Conservation (phyloP, 2,329 filamentous ascomycete species). For the Curvularia spicifera region DNA sequence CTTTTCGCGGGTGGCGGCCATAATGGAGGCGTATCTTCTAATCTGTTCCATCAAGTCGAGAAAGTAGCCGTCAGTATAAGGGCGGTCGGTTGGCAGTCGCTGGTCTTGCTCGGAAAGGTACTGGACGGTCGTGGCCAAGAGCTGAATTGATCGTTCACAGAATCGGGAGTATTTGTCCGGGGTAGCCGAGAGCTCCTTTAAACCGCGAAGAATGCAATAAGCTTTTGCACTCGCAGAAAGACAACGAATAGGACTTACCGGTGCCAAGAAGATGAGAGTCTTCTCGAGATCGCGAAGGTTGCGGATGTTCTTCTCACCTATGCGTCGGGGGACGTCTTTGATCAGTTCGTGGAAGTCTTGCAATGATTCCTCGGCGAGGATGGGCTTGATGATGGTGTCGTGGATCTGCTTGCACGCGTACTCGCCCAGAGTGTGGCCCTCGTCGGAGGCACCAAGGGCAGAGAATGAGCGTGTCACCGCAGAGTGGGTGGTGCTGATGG, state of each 20-base stretch:
- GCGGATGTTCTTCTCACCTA: slow-evolving; percentile 83
- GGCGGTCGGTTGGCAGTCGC: slow-evolving; percentile 80
- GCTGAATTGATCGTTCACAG: slow-evolving; percentile 87
- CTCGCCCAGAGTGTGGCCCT: slow-evolving; percentile 67
- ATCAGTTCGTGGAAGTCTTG: slow-evolving; percentile 84
- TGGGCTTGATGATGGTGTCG: slow-evolving; percentile 76
- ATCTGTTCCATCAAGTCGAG: slow-evolving; percentile 96
- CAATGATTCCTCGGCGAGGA: slow-evolving; percentile 73
- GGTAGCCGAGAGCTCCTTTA: slow-evolving; percentile 75
- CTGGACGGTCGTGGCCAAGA: slow-evolving; percentile 87
- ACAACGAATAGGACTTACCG: slow-evolving; percentile 76
- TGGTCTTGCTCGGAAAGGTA: slow-evolving; percentile 86
- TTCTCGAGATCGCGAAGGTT: slow-evolving; percentile 95
- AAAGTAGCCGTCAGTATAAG: slow-evolving; percentile 96
- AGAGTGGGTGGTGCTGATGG: slow-evolving; percentile 45
- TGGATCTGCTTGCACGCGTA: slow-evolving; percentile 79
- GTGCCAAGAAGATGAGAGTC: slow-evolving; percentile 86
- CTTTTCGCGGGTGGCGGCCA: slow-evolving; percentile 75
- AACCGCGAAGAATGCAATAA: slow-evolving; percentile 64
- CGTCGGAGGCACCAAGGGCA: slow-evolving; percentile 43
- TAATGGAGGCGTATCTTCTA: slow-evolving; percentile 82
- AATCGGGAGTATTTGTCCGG: slow-evolving; percentile 83
- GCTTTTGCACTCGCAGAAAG: slow-evolving; percentile 67
- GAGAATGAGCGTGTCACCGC: slow-evolving; percentile 56
- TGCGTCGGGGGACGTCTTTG: slow-evolving; percentile 77